These are phyloP conservation scores for Phytophthora hybrid DNA, from an alignment of 352 stramenopile species.

Conservation along the genomic window DNA sequence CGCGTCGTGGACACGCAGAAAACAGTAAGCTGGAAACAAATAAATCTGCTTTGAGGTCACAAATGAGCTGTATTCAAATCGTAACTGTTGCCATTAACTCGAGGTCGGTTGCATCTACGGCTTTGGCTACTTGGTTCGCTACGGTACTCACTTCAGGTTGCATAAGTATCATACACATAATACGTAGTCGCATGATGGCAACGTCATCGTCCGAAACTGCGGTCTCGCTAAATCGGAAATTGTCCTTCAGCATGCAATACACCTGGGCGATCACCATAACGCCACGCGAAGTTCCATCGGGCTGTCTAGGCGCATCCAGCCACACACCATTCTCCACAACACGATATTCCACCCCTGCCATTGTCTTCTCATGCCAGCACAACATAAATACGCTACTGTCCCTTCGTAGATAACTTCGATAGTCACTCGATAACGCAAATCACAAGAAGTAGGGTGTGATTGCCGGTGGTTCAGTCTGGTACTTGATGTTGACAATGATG, in stretches of 20 bases:
- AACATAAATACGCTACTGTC: neutral
- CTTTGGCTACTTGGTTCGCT: neutral
- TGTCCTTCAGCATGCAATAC: neutral
- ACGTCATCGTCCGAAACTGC: neutral
- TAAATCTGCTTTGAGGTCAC: neutral
- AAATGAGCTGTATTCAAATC: neutral
- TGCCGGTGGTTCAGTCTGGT: no score
- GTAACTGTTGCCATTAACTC: neutral
- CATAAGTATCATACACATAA: conserved; percentile 1
- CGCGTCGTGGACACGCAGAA: neutral
- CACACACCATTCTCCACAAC: neutral
- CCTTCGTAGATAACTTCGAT: neutral
- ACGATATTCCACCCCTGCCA: neutral
- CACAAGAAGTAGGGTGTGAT: no score
- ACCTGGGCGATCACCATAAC: neutral
- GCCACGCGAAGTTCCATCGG: neutral
- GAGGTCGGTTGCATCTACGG: neutral
- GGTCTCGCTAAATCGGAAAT: neutral
- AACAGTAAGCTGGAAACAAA: neutral
- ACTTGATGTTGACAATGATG: no score
- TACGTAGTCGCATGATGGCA: neutral
- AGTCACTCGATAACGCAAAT: neutral
- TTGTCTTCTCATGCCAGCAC: neutral
- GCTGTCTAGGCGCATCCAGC: neutral
- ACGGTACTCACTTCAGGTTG: neutral